Conservation (phyloP, 306 rosid genomes). For the Aeschynomene evenia region DNA sequence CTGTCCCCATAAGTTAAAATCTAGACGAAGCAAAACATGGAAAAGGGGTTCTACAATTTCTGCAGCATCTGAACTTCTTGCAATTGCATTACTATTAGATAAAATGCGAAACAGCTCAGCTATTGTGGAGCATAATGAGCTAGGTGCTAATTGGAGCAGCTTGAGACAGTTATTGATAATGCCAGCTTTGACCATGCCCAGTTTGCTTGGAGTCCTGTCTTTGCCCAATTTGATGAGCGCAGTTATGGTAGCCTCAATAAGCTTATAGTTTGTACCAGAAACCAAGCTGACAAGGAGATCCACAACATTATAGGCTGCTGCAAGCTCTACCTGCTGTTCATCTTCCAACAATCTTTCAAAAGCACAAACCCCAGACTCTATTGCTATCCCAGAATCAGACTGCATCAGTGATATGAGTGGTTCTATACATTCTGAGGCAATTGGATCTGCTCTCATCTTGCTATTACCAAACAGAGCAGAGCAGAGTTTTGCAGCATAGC, state of each 20-base stretch:
- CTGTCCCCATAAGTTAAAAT: conserved; percentile 94
- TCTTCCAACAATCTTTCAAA: conserved; percentile 86
- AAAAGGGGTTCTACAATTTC: conserved; percentile 94
- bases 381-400: conserved; percentile 56
- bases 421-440: conserved; percentile 69
- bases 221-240: conserved; percentile 86
- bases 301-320: conserved; percentile 65
- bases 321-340: conserved; percentile 83
- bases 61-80: conserved; percentile 88
- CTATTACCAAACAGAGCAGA: conserved; percentile 60
- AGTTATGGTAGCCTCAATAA: conserved; percentile 75
- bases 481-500: conserved; percentile 81
- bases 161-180: conserved; percentile 74
- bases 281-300: conserved; percentile 85
- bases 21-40: conserved; percentile 75
- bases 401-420: conserved; percentile 82
- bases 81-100: conserved; percentile 87
- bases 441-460: conserved; percentile 70
- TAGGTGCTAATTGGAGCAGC: conserved; percentile 74
- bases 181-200: conserved; percentile 85
- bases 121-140: conserved; percentile 85
- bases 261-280: conserved; percentile 73
- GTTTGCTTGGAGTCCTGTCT: conserved; percentile 79
- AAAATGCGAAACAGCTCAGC: conserved; percentile 93
- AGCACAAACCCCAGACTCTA: conserved; percentile 87